Evolutionary conservation across 2,329 filamentous ascomycete genomes (phyloP).

Genomic region (Fusarium aywerte): DNA sequence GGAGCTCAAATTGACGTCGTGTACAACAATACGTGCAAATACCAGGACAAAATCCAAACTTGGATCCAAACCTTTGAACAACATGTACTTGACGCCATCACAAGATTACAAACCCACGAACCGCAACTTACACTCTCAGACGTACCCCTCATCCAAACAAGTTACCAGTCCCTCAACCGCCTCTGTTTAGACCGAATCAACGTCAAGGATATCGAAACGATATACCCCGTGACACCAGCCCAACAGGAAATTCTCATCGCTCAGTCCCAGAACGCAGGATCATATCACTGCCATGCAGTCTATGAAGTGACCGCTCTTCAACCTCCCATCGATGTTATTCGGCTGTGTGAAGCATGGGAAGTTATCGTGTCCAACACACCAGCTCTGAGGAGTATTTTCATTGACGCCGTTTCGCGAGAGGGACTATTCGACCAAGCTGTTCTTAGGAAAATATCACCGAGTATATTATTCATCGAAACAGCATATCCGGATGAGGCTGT

Average conservation of each 20-base stretch:
- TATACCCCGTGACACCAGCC: constrained; percentile 59
- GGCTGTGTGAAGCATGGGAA: constrained; percentile 63
- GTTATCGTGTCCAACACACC: constrained; percentile 58
- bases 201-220: constrained; percentile 59
- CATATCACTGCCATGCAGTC: constrained; percentile 58
- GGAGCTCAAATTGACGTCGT: constrained; percentile 58
- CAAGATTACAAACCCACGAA: constrained; percentile 53
- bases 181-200: constrained; percentile 58
- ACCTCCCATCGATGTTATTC: constrained; percentile 55
- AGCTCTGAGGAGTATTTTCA: constrained; percentile 62
- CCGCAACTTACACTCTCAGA: constrained; percentile 63
- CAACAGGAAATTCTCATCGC: constrained; percentile 63
- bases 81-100: constrained; percentile 58
- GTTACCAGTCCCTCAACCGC: constrained; percentile 58
- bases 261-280: constrained; percentile 55
- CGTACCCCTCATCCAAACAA: constrained; percentile 60
- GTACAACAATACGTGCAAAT: constrained; percentile 56
- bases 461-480: constrained; percentile 65
- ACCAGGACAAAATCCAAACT: constrained; percentile 56
- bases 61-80: constrained; percentile 63
- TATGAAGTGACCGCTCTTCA: constrained; percentile 58
- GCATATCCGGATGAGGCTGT: constrained; percentile 52
- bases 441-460: constrained; percentile 59
- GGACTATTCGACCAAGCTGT: constrained; percentile 63
- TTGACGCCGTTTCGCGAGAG: constrained; percentile 60